These are phyloP conservation scores for Hypoxylon sp. DNA, from an alignment of 2,329 filamentous ascomycete species.

Conservation along the genomic window DNA sequence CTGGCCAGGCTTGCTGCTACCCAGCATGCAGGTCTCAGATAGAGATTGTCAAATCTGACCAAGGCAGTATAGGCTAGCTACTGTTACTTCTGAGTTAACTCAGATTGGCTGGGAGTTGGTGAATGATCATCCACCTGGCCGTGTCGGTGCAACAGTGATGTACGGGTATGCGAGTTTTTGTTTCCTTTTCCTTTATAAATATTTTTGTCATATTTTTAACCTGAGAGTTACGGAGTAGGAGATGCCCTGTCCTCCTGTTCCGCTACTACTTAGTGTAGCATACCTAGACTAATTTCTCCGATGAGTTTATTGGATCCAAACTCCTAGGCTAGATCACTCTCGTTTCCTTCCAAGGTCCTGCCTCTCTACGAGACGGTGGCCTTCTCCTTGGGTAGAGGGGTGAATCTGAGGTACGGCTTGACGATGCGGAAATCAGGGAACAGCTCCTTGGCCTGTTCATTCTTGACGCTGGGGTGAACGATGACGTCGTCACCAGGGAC, in stretches of 20 bases:
- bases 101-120: not conserved
- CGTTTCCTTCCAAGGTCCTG: not conserved
- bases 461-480: constrained; percentile 85
- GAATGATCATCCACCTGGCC: not conserved
- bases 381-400: constrained; percentile 72
- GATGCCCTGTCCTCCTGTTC: not conserved
- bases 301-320: not conserved
- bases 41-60: no score
- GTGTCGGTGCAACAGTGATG: not conserved
- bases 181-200: not conserved
- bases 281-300: not conserved
- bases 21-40: not conserved
- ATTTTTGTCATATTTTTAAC: not conserved
- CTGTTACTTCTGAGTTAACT: not conserved
- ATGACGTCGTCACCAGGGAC: constrained; percentile 91
- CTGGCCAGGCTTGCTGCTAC: not conserved
- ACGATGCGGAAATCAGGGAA: constrained; percentile 82
- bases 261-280: not conserved
- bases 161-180: not conserved
- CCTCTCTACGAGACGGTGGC: constrained; percentile 53
- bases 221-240: not conserved
- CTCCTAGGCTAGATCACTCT: not conserved
- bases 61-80: no score
- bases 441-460: constrained; percentile 87
- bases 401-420: constrained; percentile 83